A percentile compares a stretch with the other conserved stretches of the same genome.
phyloP scores from a whole-genome alignment of 1,284 basidiomycete species.

The Ustilago shanxiensis region DNA sequence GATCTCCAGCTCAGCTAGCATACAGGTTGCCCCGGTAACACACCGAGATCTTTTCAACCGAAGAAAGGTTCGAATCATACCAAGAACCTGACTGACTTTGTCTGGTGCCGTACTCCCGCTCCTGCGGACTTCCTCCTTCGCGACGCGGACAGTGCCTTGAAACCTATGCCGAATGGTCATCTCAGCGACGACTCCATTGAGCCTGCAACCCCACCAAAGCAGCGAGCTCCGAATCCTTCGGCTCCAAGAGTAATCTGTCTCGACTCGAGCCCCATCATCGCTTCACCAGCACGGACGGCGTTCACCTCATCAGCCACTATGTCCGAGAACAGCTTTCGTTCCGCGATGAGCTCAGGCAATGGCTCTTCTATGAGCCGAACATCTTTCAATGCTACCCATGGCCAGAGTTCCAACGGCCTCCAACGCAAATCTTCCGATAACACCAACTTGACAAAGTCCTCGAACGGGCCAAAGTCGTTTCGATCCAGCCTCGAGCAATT shows the following conservation, averaged over 20 bases:
- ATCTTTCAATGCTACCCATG: slow-evolving; percentile 18
- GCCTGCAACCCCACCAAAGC: slow-evolving; percentile 38
- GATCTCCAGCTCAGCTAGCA: background rate
- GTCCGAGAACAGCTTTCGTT: slow-evolving; percentile 36
- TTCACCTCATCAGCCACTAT: slow-evolving; percentile 1
- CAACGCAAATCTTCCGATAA: slow-evolving; percentile 11
- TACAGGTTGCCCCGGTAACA: background rate
- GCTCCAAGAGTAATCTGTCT: slow-evolving; percentile 36
- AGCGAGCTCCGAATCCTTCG: slow-evolving; percentile 9
- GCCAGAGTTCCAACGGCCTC: slow-evolving; percentile 12
- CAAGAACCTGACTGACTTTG: background rate
- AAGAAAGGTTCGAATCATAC: background rate
- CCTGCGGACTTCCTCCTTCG: background rate
- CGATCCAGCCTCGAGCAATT: slow-evolving; percentile 42
- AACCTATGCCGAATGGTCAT: slow-evolving; percentile 26
- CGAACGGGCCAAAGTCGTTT: slow-evolving; percentile 13
- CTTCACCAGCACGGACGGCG: slow-evolving; percentile 10
- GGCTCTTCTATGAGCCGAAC: slow-evolving; percentile 37
- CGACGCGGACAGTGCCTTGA: background rate
- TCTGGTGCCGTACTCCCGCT: background rate
- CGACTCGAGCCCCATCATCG: slow-evolving; percentile 39
- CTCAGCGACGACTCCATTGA: slow-evolving; percentile 48
- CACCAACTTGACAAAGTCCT: background rate
- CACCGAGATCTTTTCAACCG: background rate
- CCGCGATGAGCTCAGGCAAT: slow-evolving; percentile 33